These are phyloP conservation scores for Melampsora americana DNA, from an alignment of 1,284 basidiomycete genomes.

Conservation along the genomic window DNA sequence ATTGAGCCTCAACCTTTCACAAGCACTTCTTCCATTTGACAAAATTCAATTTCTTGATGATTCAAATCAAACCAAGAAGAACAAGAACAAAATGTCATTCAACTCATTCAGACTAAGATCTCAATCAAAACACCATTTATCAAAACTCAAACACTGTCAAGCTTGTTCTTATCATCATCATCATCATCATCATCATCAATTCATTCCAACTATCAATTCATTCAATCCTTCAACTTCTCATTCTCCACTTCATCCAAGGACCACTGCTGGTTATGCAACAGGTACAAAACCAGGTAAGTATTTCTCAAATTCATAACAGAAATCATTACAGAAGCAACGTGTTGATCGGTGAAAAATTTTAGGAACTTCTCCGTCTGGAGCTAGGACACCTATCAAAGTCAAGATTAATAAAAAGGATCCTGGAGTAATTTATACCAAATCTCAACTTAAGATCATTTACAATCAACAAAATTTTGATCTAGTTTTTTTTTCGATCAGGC, in stretches of 20 bases:
- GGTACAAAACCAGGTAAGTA: neutral
- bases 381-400: slow-evolving; percentile 30
- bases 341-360: neutral
- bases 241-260: neutral
- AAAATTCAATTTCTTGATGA: neutral
- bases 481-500: neutral
- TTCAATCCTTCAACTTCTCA: neutral
- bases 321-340: too few relatives aligned
- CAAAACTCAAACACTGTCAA: neutral
- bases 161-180: too few relatives aligned
- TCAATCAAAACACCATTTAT: too few relatives aligned
- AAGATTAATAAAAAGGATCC: slow-evolving; percentile 38
- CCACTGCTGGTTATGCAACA: neutral
- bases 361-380: slow-evolving; percentile 5
- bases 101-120: too few relatives aligned
- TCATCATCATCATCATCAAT: neutral
- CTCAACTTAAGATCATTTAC: neutral
- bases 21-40: neutral
- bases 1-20: neutral
- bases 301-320: neutral
- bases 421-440: neutral
- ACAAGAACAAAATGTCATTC: too few relatives aligned
- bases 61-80: neutral
- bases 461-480: neutral
- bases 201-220: neutral